Evolutionary conservation across 805 yeast genomes (phyloP).

Genomic region (Pichia insulana): DNA sequence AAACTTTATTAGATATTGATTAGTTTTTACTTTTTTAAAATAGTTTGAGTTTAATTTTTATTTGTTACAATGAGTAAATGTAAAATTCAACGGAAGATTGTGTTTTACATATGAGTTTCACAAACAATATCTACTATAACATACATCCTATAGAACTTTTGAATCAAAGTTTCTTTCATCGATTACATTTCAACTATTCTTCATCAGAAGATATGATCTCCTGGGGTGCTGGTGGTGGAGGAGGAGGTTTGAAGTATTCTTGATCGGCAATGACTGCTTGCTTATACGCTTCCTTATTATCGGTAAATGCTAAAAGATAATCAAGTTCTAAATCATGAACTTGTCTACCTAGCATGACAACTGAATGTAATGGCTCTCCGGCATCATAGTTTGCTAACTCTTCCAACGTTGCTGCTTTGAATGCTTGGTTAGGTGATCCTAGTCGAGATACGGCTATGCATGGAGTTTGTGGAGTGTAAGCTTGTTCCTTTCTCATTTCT

Average conservation of each 20-base stretch:
- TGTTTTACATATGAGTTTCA: neutral
- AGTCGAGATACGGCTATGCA: slow-evolving; percentile 88
- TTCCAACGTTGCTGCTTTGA: slow-evolving; percentile 76
- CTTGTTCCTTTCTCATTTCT: slow-evolving; percentile 62
- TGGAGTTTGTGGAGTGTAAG: slow-evolving; percentile 82
- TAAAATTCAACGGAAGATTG: no score
- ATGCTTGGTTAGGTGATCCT: slow-evolving; percentile 76
- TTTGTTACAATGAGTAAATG: no score
- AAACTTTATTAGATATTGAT: slow-evolving; percentile 73
- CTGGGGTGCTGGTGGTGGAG: slow-evolving; percentile 11
- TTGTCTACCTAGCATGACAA: slow-evolving; percentile 84
- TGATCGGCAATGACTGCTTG: slow-evolving; percentile 46
- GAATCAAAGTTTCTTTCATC: no score
- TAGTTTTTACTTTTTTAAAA: slow-evolving; percentile 3
- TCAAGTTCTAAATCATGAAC: slow-evolving; percentile 91
- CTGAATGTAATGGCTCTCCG: slow-evolving; percentile 91
- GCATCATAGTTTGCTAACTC: slow-evolving; percentile 77
- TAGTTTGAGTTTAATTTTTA: no score
- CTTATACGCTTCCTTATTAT: slow-evolving; percentile 44
- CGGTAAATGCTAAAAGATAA: slow-evolving; percentile 69
- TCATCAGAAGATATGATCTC: slow-evolving; percentile 13
- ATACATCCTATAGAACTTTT: no score
- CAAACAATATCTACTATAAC: neutral
- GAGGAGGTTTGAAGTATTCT: slow-evolving; percentile 47
- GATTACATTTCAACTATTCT: no score